phyloP scores from a whole-genome alignment of 768 basidiomycete species.

The Leccinum sublutescens region DNA sequence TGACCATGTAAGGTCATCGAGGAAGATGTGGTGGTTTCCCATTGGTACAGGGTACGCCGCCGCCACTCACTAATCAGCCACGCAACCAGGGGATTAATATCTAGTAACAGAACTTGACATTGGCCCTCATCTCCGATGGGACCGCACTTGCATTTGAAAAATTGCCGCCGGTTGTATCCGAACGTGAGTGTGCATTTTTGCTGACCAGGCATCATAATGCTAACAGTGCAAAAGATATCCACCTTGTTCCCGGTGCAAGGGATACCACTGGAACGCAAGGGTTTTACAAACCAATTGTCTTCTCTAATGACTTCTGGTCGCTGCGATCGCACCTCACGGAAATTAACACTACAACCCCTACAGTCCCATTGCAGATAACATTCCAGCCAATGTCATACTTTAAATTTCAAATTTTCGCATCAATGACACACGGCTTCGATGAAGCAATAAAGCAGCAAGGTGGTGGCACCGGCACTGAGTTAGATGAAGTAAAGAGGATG shows the following conservation, averaged over 20 bases:
- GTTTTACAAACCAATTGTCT: slow-evolving; percentile 85
- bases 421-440: slow-evolving; percentile 83
- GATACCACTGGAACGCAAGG: slow-evolving; percentile 65
- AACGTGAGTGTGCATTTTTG: slow-evolving; percentile 48
- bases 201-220: neutral
- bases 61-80: neutral
- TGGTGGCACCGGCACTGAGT: slow-evolving; percentile 58
- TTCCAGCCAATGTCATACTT: slow-evolving; percentile 84
- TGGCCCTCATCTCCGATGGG: slow-evolving; percentile 81
- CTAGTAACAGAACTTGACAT: slow-evolving; percentile 69
- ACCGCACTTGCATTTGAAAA: slow-evolving; percentile 48
- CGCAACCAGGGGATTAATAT: slow-evolving; percentile 6
- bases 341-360: slow-evolving; percentile 80
- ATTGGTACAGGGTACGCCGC: slow-evolving; percentile 72
- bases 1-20: slow-evolving; percentile 29
- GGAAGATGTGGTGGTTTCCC: slow-evolving; percentile 66
- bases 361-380: slow-evolving; percentile 74
- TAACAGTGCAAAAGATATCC: slow-evolving; percentile 50
- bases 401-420: slow-evolving; percentile 85
- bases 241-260: slow-evolving; percentile 55
- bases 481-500: slow-evolving; percentile 97
- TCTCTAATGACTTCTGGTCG: slow-evolving; percentile 95
- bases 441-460: slow-evolving; percentile 81
- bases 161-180: slow-evolving; percentile 56
- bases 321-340: slow-evolving; percentile 78